Conservation (phyloP, 2,329 filamentous ascomycete species). For the Eutypa lata region DNA sequence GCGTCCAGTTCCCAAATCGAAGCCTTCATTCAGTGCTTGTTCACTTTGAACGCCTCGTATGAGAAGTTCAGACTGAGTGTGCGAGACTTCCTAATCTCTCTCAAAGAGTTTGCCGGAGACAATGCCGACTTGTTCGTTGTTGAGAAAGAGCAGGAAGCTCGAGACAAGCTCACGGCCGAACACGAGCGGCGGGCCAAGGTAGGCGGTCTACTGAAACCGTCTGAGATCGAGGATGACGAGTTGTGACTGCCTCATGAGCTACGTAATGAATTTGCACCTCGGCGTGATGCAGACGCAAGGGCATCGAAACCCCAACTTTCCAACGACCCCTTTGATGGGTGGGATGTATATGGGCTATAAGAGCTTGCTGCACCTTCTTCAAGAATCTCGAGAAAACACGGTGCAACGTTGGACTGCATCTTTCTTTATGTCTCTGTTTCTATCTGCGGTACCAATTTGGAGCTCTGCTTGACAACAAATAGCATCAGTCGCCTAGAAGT, state of each 20-base stretch:
- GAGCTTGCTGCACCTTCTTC: slow-evolving; percentile 21
- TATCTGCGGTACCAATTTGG: slow-evolving; percentile 12
- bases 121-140: slow-evolving; percentile 92
- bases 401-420: slow-evolving; percentile 5
- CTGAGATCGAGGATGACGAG: slow-evolving; percentile 90
- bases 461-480: slow-evolving; percentile 1
- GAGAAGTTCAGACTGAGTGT: slow-evolving; percentile 94
- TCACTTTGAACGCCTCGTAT: slow-evolving; percentile 82
- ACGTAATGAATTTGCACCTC: slow-evolving; percentile 55
- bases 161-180: slow-evolving; percentile 81
- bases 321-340: slow-evolving; percentile 26
- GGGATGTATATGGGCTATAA: slow-evolving; percentile 35
- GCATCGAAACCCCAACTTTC: slow-evolving; percentile 14
- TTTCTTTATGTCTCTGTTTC: slow-evolving; percentile 7
- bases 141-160: slow-evolving; percentile 89
- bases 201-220: slow-evolving; percentile 91
- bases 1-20: slow-evolving; percentile 72
- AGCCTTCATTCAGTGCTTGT: slow-evolving; percentile 84
- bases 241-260: slow-evolving; percentile 78
- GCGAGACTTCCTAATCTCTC: slow-evolving; percentile 92
- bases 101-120: slow-evolving; percentile 95
- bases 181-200: slow-evolving; percentile 92
- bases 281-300: slow-evolving; percentile 26
- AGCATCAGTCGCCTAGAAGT: neutral
- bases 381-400: slow-evolving; percentile 7